phyloP scores from a whole-genome alignment of 129 eudicot genomes.

The Flaveria bidentis region DNA sequence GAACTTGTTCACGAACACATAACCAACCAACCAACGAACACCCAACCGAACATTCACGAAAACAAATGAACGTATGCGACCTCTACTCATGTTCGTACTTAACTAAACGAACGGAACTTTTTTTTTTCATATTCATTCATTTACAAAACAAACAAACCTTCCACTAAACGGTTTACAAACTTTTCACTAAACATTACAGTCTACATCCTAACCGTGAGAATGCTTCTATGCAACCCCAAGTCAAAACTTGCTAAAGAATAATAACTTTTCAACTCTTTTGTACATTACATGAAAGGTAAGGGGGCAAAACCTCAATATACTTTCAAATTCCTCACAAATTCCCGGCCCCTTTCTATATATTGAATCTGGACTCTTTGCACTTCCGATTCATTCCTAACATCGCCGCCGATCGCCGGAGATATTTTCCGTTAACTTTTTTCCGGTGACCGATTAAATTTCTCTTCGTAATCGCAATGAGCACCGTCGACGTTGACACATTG shows the following conservation, averaged over 20 bases:
- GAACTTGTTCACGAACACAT: too few species aligned
- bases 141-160: too few species aligned
- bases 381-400: neutral
- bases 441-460: neutral
- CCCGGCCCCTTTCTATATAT: conserved; percentile 40
- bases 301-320: neutral
- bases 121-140: too few species aligned
- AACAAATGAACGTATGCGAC: too few species aligned
- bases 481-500: conserved; percentile 28
- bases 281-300: neutral
- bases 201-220: too few species aligned
- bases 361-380: conserved; percentile 19
- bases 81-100: too few species aligned
- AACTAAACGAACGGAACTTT: too few species aligned
- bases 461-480: conserved; percentile 15
- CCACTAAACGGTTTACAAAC: too few species aligned
- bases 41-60: too few species aligned
- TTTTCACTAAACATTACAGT: too few species aligned
- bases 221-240: too few species aligned
- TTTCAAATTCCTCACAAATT: conserved; percentile 27
- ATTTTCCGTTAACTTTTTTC: neutral
- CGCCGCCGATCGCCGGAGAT: conserved; percentile 28
- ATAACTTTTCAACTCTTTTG: neutral
- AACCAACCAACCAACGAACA: too few species aligned
- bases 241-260: neutral